Base-by-base conservation (phyloP, 208 protist genomes). In the Leishmania amazonensis region DNA sequence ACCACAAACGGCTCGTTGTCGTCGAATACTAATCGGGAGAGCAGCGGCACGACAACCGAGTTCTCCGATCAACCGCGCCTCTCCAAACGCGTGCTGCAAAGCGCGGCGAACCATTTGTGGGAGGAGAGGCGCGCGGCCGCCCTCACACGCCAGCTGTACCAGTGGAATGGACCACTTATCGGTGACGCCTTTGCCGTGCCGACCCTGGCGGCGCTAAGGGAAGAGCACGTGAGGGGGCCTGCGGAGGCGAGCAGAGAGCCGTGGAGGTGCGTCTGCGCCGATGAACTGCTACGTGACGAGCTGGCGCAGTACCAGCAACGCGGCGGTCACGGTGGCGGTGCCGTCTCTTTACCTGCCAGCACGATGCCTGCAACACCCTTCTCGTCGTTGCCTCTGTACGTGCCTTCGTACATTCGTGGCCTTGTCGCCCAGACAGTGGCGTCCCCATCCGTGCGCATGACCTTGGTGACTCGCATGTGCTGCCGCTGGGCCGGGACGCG, bases 401-500 rank as follows among this genome's bases (percentile, higher is more conserved):
- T 91, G 19, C 92, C 92, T 5, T 81, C 84, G 1, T 94, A 91
- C 83, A 96, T 96, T 75, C 89, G 92, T 21, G 92, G 92, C 28
- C 60, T 90, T 70, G 87, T 92, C 49, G 86, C 81, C 4, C 68
- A 62, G 62, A 65, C 79, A 47, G 72, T 79, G 17, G 82, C 77
- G n/a, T 71, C 72, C 19, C 65, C 78, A 38, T 60, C 24, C 67
- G 64, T 77, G 81, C 67, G 68, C 49, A 62, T 93, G 76, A 76
- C 86, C 21, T 83, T 97, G 35, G 57, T 96, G 7, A 96, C 88
- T 7, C 90, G 92, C 17, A 81, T 95, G 49, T 91, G 91, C 76
- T 94, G 90, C 45, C 89, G 90, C 49, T 96, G 91, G 88, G 81
- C 91, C 17, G 94, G 94, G 11, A 97, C 94, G 17, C 91, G 94